These are phyloP conservation scores for Brasenia schreberi DNA, from an alignment of 164 flowering plant genomes.

Conservation along the genomic window DNA sequence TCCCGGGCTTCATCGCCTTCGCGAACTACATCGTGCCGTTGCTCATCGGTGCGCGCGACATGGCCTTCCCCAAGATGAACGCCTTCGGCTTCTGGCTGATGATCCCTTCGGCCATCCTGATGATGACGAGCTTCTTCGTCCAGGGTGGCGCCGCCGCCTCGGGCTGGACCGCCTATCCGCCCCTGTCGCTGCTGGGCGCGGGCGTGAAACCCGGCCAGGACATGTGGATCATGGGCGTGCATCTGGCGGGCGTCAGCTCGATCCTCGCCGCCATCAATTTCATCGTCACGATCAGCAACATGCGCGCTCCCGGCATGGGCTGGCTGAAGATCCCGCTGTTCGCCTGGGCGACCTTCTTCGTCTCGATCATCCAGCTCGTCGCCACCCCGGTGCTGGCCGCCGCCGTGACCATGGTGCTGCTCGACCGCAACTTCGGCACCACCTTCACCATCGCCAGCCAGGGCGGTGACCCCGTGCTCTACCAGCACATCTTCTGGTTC, in stretches of 20 bases:
- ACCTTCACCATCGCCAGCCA: not conserved
- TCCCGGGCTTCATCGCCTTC: not conserved
- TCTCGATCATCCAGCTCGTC: not conserved
- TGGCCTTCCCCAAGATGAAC: not conserved
- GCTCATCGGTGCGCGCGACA: not conserved
- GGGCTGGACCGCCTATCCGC: not conserved
- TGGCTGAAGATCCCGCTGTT: not conserved
- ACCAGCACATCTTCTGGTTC: slow-evolving; percentile 2
- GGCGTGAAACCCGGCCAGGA: not conserved
- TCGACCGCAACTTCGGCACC: slow-evolving; percentile 1
- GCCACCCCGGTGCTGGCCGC: not conserved
- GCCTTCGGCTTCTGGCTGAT: not conserved
- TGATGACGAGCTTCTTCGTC: not conserved
- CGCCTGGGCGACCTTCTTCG: not conserved
- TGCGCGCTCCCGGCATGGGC: not conserved
- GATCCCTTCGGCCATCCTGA: not conserved
- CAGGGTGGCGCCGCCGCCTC: not conserved
- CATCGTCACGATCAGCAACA: not conserved
- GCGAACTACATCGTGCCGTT: not conserved
- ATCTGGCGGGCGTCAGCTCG: not conserved
- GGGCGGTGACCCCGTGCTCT: not conserved
- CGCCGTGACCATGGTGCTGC: not conserved
- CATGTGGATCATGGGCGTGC: not conserved
- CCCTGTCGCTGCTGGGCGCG: slow-evolving; percentile 1
- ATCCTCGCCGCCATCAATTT: not conserved